Evolutionary conservation across 768 basidiomycete species (phyloP).

Genomic region (Xerocomellus dryophilus): DNA sequence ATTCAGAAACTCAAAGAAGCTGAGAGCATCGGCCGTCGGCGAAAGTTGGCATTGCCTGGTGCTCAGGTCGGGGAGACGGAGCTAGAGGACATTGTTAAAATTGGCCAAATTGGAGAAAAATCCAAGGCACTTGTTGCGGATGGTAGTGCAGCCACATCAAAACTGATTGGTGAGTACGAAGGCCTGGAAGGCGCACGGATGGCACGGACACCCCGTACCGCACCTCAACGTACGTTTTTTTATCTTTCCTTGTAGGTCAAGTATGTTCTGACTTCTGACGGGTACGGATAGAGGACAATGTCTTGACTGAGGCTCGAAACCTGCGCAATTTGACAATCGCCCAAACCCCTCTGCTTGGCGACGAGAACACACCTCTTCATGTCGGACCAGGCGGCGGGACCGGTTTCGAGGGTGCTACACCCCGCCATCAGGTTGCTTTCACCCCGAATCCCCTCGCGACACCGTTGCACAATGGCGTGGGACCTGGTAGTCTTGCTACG

Average conservation of each 20-base stretch:
- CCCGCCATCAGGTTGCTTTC: slow-evolving; percentile 84
- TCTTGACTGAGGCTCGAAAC: slow-evolving; percentile 93
- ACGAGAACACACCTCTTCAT: slow-evolving; percentile 96
- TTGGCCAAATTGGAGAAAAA: slow-evolving; percentile 87
- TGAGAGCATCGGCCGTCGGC: slow-evolving; percentile 85
- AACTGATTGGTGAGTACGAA: slow-evolving; percentile 89
- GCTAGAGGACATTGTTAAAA: slow-evolving; percentile 97
- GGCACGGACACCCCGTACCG: slow-evolving; percentile 93
- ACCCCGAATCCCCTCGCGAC: slow-evolving; percentile 97
- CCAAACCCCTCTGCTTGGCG: slow-evolving; percentile 93
- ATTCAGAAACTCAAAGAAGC: slow-evolving; percentile 98
- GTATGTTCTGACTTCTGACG: slow-evolving; percentile 10
- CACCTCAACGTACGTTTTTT: slow-evolving; percentile 75
- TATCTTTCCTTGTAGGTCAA: background rate
- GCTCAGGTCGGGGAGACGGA: slow-evolving; percentile 95
- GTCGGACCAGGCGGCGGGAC: slow-evolving; percentile 69
- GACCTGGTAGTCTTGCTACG: slow-evolving; percentile 46
- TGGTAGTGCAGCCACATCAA: slow-evolving; percentile 81
- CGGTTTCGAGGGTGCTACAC: slow-evolving; percentile 94
- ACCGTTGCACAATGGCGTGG: slow-evolving; percentile 56
- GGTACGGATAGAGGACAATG: slow-evolving; percentile 76
- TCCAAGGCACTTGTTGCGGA: slow-evolving; percentile 82
- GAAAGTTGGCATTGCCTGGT: slow-evolving; percentile 78
- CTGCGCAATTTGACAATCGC: slow-evolving; percentile 88
- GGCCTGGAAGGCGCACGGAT: slow-evolving; percentile 83